phyloP scores from a whole-genome alignment of 768 basidiomycete genomes.

The Boletus rubroflammeus region DNA sequence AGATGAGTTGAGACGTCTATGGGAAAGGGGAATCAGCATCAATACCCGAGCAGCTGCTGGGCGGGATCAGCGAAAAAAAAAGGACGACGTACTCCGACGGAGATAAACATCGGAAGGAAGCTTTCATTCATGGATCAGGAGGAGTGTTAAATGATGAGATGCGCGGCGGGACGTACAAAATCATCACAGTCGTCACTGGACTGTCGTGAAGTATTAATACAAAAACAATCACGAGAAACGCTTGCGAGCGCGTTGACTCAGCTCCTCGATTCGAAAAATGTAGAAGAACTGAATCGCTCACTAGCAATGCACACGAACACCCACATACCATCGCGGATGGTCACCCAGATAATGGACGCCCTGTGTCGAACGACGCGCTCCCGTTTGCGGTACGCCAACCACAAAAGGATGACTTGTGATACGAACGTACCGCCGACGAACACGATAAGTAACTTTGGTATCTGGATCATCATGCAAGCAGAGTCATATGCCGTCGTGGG shows the following conservation, averaged over 20 bases:
- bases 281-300: conserved; percentile 1
- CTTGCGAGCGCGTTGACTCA: conserved; percentile 2
- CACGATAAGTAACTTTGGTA: conserved; percentile 1
- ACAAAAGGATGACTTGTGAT: conserved; percentile 18
- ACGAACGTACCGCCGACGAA: conserved; percentile 7
- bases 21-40: background rate
- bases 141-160: background rate
- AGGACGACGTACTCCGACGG: conserved; percentile 14
- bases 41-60: background rate
- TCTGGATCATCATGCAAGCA: conserved; percentile 6
- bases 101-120: conserved; percentile 19
- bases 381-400: conserved; percentile 17
- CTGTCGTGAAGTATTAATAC: background rate
- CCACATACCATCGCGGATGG: conserved; percentile 23
- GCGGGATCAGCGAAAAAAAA: background rate
- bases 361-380: background rate
- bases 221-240: conserved; percentile 10
- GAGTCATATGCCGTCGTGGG: conserved; percentile 12
- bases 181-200: conserved; percentile 2
- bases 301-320: conserved; percentile 13
- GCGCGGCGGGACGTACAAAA: conserved; percentile 8
- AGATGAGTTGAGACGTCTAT: conserved; percentile 16
- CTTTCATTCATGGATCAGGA: conserved; percentile 6
- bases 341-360: conserved; percentile 11
- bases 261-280: background rate